A percentile compares a stretch with the other conserved stretches of the same genome.
Conservation (phyloP, 441 rosid genomes). For the Iberis amara region DNA sequence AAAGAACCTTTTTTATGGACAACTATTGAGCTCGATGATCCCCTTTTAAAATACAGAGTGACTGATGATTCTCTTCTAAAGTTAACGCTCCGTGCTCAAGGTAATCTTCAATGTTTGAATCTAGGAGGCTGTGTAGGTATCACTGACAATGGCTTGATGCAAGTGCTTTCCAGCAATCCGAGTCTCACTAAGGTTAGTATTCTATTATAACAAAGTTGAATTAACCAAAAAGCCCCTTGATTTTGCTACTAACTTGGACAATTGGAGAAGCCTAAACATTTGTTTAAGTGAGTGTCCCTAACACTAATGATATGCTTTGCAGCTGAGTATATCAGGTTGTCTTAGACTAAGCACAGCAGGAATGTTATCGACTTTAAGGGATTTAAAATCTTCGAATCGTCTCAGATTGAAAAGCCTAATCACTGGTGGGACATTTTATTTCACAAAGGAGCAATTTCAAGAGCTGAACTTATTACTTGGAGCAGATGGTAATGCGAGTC, state of each 20-base stretch:
- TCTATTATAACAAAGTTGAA: background rate
- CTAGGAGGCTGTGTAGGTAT: constrained; percentile 37
- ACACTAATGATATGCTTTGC: constrained; percentile 10
- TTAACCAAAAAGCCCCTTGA: background rate
- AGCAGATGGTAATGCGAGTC: constrained; percentile 21
- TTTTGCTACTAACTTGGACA: no score
- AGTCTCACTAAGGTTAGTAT: constrained; percentile 40
- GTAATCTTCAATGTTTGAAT: constrained; percentile 37
- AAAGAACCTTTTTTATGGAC: constrained; percentile 41
- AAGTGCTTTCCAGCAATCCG: constrained; percentile 38
- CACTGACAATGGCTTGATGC: constrained; percentile 40
- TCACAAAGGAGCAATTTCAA: constrained; percentile 34
- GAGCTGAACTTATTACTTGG: constrained; percentile 36
- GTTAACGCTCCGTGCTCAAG: constrained; percentile 40
- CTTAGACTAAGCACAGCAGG: constrained; percentile 35
- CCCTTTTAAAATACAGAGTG: constrained; percentile 26
- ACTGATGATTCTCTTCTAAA: constrained; percentile 40
- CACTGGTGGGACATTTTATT: constrained; percentile 34
- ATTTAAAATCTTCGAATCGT: constrained; percentile 27
- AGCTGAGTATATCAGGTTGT: constrained; percentile 42
- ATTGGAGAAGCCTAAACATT: no score
- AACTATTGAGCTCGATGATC: constrained; percentile 27
- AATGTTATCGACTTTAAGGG: constrained; percentile 29
- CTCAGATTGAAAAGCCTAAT: constrained; percentile 29
- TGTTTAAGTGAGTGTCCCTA: background rate